Base-by-base conservation (phyloP, 805 yeast genomes). In the Wickerhamomyces kurtzmanii region DNA sequence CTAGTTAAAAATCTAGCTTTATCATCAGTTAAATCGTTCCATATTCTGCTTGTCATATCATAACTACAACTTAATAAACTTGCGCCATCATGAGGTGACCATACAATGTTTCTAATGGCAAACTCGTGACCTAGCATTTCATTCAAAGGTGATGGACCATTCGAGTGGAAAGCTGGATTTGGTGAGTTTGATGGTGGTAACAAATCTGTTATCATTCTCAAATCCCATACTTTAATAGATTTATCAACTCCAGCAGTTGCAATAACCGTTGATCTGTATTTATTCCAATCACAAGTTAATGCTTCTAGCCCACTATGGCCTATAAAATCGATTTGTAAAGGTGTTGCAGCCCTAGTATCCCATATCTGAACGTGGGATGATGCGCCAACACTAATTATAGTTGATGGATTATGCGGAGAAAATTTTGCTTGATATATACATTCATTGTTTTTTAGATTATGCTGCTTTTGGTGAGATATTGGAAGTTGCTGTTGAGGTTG, bases 161-260 rank as follows among this genome's bases (percentile, higher is more conserved):
- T 51, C 40, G 63, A 69, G 32, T 55, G 59, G 12, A 57, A 35
- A 34, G 36, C 50, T 10, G 65, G 58, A 20, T 42, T 34, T 15
- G 53, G 50, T 10, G 65, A 58, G 20, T 42, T 34, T 15, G 53
- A 12, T 6, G 23, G 37, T 15, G 51, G 60, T 38, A 46, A 61
- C 43, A 45, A n/a, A n/a, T 53, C 33, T 44, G 61, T 38, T 5
- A 78, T 63, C 77, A 76, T 79, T 35, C 97, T 64, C 25, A 83
- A 51, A 49, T 89, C 98, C 96, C 96, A 89, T 4, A 86, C 61
- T 37, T 84, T 71, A 24, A 87, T 70, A 14, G 76, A 58, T 45
- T 82, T 82, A 49, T 89, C 97, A 7, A 89, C 93, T n/a, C 96
- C 94, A 3, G 84, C 91, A 0, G 94, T 73, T 4, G 95, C 94